Percentiles rank a stretch among this genome's conserved stretches.
Evolutionary conservation across 331 rosid species (phyloP).

Genomic region (Cydonia oblonga): DNA sequence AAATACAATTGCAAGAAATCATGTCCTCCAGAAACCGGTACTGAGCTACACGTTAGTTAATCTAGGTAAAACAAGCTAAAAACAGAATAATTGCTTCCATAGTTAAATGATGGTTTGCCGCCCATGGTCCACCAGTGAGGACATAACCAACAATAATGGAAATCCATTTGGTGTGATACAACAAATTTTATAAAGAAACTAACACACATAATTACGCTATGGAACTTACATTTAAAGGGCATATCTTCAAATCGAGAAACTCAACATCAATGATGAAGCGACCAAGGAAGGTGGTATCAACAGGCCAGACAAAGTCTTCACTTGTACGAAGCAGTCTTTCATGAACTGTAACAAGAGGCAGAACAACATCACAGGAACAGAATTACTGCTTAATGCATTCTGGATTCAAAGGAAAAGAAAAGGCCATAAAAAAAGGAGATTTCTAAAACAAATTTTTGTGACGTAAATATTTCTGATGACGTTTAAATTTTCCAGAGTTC

Average conservation of each 20-base stretch:
- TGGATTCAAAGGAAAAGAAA: neutral
- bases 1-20: neutral
- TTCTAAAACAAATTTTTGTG: neutral
- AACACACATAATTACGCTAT: neutral
- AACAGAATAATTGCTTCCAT: neutral
- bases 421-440: neutral
- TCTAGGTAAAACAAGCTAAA: neutral
- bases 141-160: neutral
- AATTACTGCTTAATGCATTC: neutral
- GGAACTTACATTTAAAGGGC: slow-evolving; percentile 52
- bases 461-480: neutral
- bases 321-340: slow-evolving; percentile 57
- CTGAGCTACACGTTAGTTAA: neutral
- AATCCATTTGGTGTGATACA: neutral
- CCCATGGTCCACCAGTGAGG: neutral
- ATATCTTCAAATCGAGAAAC: slow-evolving; percentile 73
- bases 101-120: neutral
- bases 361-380: slow-evolving; percentile 2
- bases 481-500: neutral
- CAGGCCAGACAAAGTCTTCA: slow-evolving; percentile 75
- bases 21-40: too few relatives aligned
- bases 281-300: slow-evolving; percentile 51
- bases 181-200: neutral
- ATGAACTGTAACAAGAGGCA: slow-evolving; percentile 37
- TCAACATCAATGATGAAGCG: slow-evolving; percentile 77